Evolutionary conservation across 2,329 filamentous ascomycete species (phyloP), one percentile per base, ranked within the genome.

Genomic region (Chaetomiaceae sp.): DNA sequence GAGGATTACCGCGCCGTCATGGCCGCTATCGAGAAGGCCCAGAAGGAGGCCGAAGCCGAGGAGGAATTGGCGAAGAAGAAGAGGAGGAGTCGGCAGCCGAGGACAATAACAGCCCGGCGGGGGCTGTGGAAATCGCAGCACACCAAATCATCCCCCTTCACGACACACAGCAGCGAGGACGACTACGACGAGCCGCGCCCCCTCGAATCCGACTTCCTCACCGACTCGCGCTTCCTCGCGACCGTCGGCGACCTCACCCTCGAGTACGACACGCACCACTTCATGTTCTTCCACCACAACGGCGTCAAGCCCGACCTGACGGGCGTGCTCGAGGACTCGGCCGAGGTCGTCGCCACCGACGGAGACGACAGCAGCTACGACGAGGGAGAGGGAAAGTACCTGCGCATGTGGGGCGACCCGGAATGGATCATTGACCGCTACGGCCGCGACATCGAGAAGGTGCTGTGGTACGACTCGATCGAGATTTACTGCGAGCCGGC

Each of bases 241-340:
- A 49, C 43, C 3, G 6, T 43, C 2, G 49, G 39, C 7, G 48
- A 54, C 33, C 51, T 53, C 5, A 51, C 53, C 3, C 11, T 53
- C 2, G 29, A 54, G 20, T 44, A 54, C 9, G 31, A 57, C 12
- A 37, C 34, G 31, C 61, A 63, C 11, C 59, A 60, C n/a, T 58
- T 58, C 25, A 57, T 71, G 49, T 71, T 72, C 59, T 59, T 70
- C 38, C 70, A 71, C 59, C 65, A 67, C 61, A 71, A 69, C 60
- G 64, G 66, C n/a, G 61, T 67, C 58, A 70, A 71, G 59, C 63
- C 71, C 50, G 67, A 72, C 57, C 60, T 70, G 27, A 56, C 57
- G 14, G 59, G 58, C 14, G 51, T 70, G 6, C 55, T 58, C n/a
- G 46, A 55, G 25, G 23, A 49, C n/a, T 50, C 62, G 49, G 53